Percentiles rank a stretch among this genome's conserved stretches.
Evolutionary conservation across 495 filamentous ascomycete genomes (phyloP).

Genomic region (Parathielavia hyrcaniae): DNA sequence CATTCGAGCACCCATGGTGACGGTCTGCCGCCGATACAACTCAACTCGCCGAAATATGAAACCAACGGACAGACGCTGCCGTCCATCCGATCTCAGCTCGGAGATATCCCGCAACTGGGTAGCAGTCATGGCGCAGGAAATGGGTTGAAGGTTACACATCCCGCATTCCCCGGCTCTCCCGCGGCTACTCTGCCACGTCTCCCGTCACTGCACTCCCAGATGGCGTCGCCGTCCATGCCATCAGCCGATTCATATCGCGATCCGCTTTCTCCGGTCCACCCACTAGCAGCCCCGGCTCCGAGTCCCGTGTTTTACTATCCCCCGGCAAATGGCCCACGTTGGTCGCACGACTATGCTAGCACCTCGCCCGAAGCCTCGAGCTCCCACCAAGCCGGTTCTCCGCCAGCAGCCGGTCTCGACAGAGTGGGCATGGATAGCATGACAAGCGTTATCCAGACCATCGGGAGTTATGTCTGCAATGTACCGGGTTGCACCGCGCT

Average conservation of each 20-base stretch:
- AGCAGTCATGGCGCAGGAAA: slow-evolving; percentile 49
- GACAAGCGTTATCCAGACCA: slow-evolving; percentile 27
- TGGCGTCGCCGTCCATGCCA: slow-evolving; percentile 36
- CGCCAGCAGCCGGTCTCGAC: slow-evolving; percentile 40
- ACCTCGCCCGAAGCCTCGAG: slow-evolving; percentile 31
- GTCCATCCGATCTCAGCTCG: slow-evolving; percentile 41
- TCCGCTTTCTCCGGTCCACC: slow-evolving; percentile 23
- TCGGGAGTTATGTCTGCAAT: slow-evolving; percentile 26
- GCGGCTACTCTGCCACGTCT: slow-evolving; percentile 21
- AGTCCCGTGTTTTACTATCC: slow-evolving; percentile 19
- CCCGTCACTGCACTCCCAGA: slow-evolving; percentile 21
- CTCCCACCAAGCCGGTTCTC: slow-evolving; percentile 33
- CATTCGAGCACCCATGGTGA: slow-evolving; percentile 33
- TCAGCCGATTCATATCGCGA: slow-evolving; percentile 27
- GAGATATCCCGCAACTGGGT: slow-evolving; percentile 52
- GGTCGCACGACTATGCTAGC: slow-evolving; percentile 20
- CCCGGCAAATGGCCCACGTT: slow-evolving; percentile 18
- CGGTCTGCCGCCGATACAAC: slow-evolving; percentile 45
- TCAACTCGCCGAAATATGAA: slow-evolving; percentile 42
- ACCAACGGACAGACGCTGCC: slow-evolving; percentile 40
- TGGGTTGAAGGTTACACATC: slow-evolving; percentile 27
- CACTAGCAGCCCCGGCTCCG: slow-evolving; percentile 4
- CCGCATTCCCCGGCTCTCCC: slow-evolving; percentile 24
- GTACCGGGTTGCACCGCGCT: slow-evolving; percentile 63
- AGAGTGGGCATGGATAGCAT: slow-evolving; percentile 48